These are phyloP conservation scores for Phytopythium helicoides DNA, from an alignment of 352 stramenopile genomes.

Conservation along the genomic window DNA sequence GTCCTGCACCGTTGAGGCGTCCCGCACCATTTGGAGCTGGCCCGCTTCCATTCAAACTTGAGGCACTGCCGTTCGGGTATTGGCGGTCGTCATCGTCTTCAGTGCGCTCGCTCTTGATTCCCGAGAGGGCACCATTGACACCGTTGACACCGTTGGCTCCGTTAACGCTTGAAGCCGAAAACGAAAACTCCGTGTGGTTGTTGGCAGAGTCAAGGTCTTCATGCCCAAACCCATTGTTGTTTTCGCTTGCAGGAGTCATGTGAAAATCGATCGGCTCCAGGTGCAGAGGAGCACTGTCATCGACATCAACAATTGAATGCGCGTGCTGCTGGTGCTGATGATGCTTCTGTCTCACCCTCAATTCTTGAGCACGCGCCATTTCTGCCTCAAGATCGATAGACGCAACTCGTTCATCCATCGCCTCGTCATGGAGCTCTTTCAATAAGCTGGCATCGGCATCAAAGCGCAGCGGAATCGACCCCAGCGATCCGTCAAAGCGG, in stretches of 20 bases:
- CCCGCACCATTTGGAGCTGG: background rate
- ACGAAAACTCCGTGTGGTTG: background rate
- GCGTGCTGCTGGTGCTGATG: background rate
- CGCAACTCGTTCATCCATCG: constrained; percentile 69
- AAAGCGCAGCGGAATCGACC: constrained; percentile 86
- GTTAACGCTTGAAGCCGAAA: constrained; percentile 11
- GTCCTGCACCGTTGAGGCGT: constrained; percentile 20
- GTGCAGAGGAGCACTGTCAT: constrained; percentile 8
- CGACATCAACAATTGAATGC: background rate
- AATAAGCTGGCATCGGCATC: constrained; percentile 65
- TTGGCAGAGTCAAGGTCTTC: background rate
- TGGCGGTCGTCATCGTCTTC: constrained; percentile 19
- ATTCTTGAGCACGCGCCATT: constrained; percentile 74
- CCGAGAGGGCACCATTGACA: constrained; percentile 8
- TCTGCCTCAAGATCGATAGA: constrained; percentile 72
- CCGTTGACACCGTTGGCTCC: constrained; percentile 26
- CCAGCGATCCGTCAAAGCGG: constrained; percentile 91
- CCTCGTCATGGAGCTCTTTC: constrained; percentile 58
- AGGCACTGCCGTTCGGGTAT: background rate
- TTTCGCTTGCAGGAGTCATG: background rate
- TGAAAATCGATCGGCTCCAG: constrained; percentile 8
- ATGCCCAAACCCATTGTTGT: background rate
- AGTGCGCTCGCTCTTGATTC: constrained; percentile 4
- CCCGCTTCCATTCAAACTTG: constrained; percentile 7
- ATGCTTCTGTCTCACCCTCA: constrained; percentile 6